Evolutionary conservation across 345 rosid genomes (phyloP).

Genomic region (Eucalyptus marginata): DNA sequence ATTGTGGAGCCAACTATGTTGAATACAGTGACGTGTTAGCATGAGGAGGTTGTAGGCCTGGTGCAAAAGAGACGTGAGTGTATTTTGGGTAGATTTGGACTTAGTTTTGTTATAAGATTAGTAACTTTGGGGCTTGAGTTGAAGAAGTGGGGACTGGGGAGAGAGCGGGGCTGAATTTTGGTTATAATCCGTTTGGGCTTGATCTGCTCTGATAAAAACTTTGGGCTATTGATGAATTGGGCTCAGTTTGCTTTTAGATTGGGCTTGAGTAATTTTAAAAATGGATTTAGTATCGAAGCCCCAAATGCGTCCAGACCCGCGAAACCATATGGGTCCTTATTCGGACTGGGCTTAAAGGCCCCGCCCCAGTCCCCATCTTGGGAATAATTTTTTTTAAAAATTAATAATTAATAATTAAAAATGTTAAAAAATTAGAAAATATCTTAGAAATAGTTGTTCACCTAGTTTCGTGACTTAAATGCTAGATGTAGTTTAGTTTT

Average conservation of each 20-base stretch:
- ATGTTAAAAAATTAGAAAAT: background rate
- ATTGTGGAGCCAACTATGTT: background rate
- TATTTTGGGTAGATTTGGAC: background rate
- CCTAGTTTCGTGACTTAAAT: background rate
- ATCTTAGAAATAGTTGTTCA: background rate
- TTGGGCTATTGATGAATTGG: background rate
- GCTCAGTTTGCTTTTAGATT: background rate
- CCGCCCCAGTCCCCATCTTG: background rate
- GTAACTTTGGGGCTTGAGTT: background rate
- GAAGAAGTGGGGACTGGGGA: background rate
- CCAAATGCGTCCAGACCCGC: background rate
- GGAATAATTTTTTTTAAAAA: no score
- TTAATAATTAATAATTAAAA: no score
- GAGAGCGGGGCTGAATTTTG: background rate
- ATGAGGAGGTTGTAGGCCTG: background rate
- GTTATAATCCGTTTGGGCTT: background rate
- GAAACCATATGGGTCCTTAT: background rate
- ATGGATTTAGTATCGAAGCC: background rate
- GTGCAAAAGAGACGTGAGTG: background rate
- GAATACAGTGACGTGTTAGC: background rate
- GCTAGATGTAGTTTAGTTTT: background rate
- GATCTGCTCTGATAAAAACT: background rate
- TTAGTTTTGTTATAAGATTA: background rate
- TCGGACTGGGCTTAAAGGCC: background rate
- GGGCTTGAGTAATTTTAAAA: background rate